Conservation (phyloP, 2,329 filamentous ascomycete genomes). For the Blastomyces percursus region DNA sequence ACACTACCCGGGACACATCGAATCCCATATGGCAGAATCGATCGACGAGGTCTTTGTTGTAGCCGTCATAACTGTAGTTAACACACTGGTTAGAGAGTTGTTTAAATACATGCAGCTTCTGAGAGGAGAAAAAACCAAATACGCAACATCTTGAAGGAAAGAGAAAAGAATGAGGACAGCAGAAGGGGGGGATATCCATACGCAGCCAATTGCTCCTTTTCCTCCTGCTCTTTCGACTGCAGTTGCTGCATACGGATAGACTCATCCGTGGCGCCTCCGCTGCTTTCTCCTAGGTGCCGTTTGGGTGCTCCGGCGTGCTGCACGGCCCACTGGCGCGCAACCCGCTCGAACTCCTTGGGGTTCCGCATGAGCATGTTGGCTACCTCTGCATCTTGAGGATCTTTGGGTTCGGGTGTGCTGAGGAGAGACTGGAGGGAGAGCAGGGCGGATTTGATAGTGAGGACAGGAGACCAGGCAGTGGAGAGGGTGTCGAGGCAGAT, state of each 20-base stretch:
- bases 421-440: slow-evolving; percentile 89
- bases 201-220: slow-evolving; percentile 45
- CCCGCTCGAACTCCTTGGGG: slow-evolving; percentile 65
- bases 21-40: slow-evolving; percentile 88
- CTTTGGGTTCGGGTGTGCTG: slow-evolving; percentile 85
- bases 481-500: slow-evolving; percentile 93
- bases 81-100: slow-evolving; percentile 18
- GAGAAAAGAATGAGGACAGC: not conserved
- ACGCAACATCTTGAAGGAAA: not conserved
- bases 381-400: slow-evolving; percentile 93
- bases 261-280: slow-evolving; percentile 42
- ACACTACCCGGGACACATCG: slow-evolving; percentile 71
- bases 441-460: slow-evolving; percentile 91
- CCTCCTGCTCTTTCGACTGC: slow-evolving; percentile 45
- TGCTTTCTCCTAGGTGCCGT: slow-evolving; percentile 43
- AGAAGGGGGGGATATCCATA: slow-evolving; percentile 26
- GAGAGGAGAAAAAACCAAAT: not conserved
- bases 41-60: slow-evolving; percentile 72
- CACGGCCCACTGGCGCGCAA: slow-evolving; percentile 85
- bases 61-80: slow-evolving; percentile 63
- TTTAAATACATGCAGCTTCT: not conserved
- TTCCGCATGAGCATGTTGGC: slow-evolving; percentile 76
- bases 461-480: slow-evolving; percentile 83
- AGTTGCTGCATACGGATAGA: slow-evolving; percentile 45
- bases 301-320: slow-evolving; percentile 66